These are phyloP conservation scores for Fusarium transvaalense DNA, from an alignment of 2,329 filamentous ascomycete species.

Conservation along the genomic window DNA sequence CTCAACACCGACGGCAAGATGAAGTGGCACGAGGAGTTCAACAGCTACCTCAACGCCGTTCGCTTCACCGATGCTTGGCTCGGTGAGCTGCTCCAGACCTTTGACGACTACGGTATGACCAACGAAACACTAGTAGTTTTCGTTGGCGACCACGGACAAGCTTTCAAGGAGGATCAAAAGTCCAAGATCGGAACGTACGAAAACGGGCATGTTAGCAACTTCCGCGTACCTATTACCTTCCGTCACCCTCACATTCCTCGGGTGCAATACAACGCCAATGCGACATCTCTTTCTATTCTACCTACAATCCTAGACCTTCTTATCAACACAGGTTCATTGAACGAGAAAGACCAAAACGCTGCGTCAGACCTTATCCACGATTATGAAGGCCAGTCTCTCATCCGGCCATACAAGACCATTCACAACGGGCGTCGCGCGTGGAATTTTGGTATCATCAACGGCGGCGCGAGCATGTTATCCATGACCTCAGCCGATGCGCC, in stretches of 20 bases:
- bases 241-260: constrained; percentile 52
- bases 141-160: constrained; percentile 53
- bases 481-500: constrained; percentile 51
- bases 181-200: constrained; percentile 52
- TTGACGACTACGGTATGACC: constrained; percentile 51
- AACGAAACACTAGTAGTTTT: constrained; percentile 53
- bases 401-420: constrained; percentile 45
- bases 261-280: constrained; percentile 50
- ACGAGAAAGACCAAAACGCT: constrained; percentile 42
- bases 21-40: constrained; percentile 50
- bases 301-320: constrained; percentile 55
- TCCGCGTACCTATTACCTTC: constrained; percentile 52
- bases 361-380: constrained; percentile 49
- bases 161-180: constrained; percentile 51
- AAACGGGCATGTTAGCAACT: constrained; percentile 51
- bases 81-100: constrained; percentile 48
- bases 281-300: constrained; percentile 51
- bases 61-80: constrained; percentile 53
- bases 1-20: constrained; percentile 43
- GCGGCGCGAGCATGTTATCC: constrained; percentile 51
- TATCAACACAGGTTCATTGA: constrained; percentile 51
- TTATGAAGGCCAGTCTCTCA: constrained; percentile 54
- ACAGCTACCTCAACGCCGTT: constrained; percentile 52
- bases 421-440: constrained; percentile 49
- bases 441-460: constrained; percentile 54